Conservation (phyloP, 805 yeast species). For the Candida morakotiae region DNA sequence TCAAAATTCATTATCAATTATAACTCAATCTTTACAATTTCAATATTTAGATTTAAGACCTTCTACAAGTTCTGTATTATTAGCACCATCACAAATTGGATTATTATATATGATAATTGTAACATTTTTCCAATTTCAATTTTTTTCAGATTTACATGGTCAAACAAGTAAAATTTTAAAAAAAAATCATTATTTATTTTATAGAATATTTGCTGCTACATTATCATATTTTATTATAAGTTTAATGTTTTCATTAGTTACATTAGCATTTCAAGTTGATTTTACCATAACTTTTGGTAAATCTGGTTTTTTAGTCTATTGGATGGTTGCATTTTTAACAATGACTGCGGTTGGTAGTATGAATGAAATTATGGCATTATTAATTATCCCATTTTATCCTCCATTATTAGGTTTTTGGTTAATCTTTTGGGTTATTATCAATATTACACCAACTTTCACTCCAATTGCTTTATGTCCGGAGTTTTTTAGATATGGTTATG, state of each 20-base stretch:
- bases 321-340: slow-evolving; percentile 65
- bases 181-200: slow-evolving; percentile 43
- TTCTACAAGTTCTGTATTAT: slow-evolving; percentile 41
- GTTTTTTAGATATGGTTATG: slow-evolving; percentile 65
- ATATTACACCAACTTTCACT: slow-evolving; percentile 65
- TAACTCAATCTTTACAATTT: slow-evolving; percentile 32
- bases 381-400: slow-evolving; percentile 51
- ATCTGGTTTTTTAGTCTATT: slow-evolving; percentile 69
- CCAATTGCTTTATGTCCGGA: slow-evolving; percentile 56
- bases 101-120: slow-evolving; percentile 66
- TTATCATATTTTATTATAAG: slow-evolving; percentile 55
- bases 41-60: slow-evolving; percentile 45
- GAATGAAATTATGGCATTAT: slow-evolving; percentile 58
- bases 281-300: slow-evolving; percentile 56
- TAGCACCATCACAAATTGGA: slow-evolving; percentile 74
- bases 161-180: slow-evolving; percentile 44
- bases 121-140: slow-evolving; percentile 67
- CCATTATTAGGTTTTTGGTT: slow-evolving; percentile 71
- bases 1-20: slow-evolving; percentile 1
- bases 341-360: slow-evolving; percentile 77
- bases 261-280: slow-evolving; percentile 66
- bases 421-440: slow-evolving; percentile 62
- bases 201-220: slow-evolving; percentile 48
- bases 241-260: slow-evolving; percentile 53
- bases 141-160: slow-evolving; percentile 53